phyloP scores from a whole-genome alignment of 768 basidiomycete species.

The Calocybe gangraenosa region DNA sequence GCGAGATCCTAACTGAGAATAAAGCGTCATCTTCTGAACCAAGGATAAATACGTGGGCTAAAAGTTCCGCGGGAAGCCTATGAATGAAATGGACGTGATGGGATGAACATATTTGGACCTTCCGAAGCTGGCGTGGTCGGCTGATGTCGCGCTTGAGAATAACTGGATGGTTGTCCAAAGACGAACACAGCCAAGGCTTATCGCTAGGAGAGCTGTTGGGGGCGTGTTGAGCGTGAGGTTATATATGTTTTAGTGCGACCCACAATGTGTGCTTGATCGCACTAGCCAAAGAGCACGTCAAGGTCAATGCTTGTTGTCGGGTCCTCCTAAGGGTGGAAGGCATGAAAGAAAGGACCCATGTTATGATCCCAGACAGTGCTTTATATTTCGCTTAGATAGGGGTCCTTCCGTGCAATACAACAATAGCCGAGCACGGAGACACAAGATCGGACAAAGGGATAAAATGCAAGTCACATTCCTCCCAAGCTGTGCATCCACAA shows the following conservation, averaged over 20 bases:
- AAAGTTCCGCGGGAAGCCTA: constrained; percentile 57
- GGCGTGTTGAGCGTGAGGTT: not conserved
- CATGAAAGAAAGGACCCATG: constrained; percentile 13
- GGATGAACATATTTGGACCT: constrained; percentile 20
- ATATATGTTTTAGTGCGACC: constrained; percentile 5
- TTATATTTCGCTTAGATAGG: constrained; percentile 17
- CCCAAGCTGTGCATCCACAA: constrained; percentile 9
- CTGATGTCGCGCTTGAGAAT: constrained; percentile 24
- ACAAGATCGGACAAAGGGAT: constrained; percentile 16
- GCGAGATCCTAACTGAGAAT: constrained; percentile 61
- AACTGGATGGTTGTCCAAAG: constrained; percentile 9
- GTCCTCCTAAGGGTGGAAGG: constrained; percentile 37
- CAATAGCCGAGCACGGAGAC: constrained; percentile 15
- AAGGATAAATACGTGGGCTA: constrained; percentile 59
- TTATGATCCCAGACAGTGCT: constrained; percentile 6
- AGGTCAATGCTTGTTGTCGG: constrained; percentile 40
- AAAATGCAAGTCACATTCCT: no score
- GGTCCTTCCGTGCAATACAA: constrained; percentile 9
- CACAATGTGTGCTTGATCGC: constrained; percentile 37
- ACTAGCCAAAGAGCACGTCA: constrained; percentile 49
- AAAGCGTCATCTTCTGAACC: constrained; percentile 52
- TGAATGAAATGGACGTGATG: constrained; percentile 44
- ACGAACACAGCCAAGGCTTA: constrained; percentile 13
- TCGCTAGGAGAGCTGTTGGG: constrained; percentile 3
- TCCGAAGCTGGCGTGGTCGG: constrained; percentile 32